A percentile compares a stretch with the other conserved stretches of the same genome.
These are phyloP conservation scores for Crucibulum laeve DNA, from an alignment of 768 basidiomycete genomes.

Conservation along the genomic window DNA sequence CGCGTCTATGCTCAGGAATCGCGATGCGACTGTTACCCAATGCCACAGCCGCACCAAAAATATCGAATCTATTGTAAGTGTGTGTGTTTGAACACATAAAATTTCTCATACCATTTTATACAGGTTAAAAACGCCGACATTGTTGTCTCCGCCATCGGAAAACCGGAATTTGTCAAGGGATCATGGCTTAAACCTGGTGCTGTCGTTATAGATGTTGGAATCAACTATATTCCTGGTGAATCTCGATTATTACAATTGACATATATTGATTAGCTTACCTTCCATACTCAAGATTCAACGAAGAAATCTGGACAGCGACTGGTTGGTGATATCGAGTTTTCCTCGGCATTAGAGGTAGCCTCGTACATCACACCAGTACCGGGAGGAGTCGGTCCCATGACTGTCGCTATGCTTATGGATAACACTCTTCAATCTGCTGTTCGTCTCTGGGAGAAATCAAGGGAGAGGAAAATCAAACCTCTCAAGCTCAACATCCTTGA, in stretches of 20 bases:
- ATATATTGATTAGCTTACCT: not conserved
- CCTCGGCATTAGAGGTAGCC: constrained; percentile 70
- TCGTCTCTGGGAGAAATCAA: constrained; percentile 69
- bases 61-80: constrained; percentile 69
- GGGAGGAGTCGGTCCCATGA: constrained; percentile 99
- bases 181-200: constrained; percentile 95
- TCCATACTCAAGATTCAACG: constrained; percentile 53
- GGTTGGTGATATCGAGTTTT: constrained; percentile 93
- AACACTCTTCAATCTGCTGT: constrained; percentile 87
- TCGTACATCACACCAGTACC: constrained; percentile 96
- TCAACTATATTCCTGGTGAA: constrained; percentile 89
- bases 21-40: constrained; percentile 95
- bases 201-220: constrained; percentile 96
- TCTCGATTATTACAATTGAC: not conserved
- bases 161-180: constrained; percentile 85
- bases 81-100: not conserved
- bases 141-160: constrained; percentile 94
- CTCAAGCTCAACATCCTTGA: constrained; percentile 74
- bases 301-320: constrained; percentile 96
- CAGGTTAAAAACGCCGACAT: constrained; percentile 88
- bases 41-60: constrained; percentile 91
- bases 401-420: constrained; percentile 95
- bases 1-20: constrained; percentile 81
- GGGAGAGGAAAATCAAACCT: constrained; percentile 68
- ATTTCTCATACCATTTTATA: not conserved